Percentiles rank a stretch among this genome's conserved stretches.
phyloP scores from a whole-genome alignment of 129 eudicot genomes.

The Oenanthe sinensis region DNA sequence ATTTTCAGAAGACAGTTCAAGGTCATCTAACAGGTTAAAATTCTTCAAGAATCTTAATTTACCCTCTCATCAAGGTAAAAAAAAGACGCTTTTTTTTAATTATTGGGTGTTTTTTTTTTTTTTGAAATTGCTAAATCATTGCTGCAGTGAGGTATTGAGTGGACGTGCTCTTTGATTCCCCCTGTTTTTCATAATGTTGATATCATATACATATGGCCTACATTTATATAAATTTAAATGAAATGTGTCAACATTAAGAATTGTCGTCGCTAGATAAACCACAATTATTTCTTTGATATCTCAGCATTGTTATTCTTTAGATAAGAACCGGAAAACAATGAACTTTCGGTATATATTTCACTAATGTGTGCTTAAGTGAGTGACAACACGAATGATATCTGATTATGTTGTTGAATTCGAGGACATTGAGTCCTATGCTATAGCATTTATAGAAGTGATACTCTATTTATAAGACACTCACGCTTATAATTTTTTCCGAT shows the following conservation, averaged over 20 bases:
- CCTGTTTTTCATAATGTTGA: background rate
- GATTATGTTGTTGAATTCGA: background rate
- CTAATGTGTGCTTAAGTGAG: background rate
- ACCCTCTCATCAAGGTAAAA: conserved; percentile 3
- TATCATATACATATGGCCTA: background rate
- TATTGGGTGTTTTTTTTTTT: background rate
- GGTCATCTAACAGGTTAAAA: background rate
- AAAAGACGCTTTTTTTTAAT: background rate
- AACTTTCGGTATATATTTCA: background rate
- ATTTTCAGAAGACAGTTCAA: background rate
- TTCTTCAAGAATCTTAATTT: background rate
- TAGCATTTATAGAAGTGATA: background rate
- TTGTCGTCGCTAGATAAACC: background rate
- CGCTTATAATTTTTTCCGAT: background rate
- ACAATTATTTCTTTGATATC: background rate
- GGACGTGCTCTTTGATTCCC: background rate
- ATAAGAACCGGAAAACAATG: background rate
- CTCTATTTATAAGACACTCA: background rate
- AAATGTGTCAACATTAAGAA: background rate
- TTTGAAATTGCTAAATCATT: background rate
- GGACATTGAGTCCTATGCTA: background rate
- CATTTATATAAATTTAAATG: background rate
- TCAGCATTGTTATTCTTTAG: background rate
- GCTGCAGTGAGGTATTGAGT: background rate
- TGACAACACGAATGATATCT: background rate